Conservation (phyloP, 2,329 filamentous ascomycete species). For the Colletotrichum tamarilloi region DNA sequence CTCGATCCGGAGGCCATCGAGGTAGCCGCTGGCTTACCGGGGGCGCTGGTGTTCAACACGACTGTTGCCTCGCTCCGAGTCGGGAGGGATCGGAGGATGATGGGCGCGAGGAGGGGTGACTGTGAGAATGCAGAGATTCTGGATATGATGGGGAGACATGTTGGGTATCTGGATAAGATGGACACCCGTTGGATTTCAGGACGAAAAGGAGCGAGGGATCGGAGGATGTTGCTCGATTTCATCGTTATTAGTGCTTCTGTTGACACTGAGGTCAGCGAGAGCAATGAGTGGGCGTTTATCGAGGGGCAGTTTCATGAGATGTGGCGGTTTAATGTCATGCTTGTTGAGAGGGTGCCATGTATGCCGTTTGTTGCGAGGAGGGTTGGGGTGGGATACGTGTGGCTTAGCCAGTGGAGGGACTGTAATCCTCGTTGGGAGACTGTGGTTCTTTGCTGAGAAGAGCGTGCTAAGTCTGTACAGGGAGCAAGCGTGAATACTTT, state of each 20-base stretch:
- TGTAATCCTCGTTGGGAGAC: constrained; percentile 14
- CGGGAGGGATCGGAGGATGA: not conserved
- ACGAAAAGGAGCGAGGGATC: not conserved
- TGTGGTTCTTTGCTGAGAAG: not conserved
- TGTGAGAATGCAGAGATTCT: constrained; percentile 8
- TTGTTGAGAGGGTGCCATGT: constrained; percentile 16
- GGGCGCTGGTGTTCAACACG: constrained; percentile 16
- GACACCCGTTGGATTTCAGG: constrained; percentile 2
- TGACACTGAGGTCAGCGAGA: not conserved
- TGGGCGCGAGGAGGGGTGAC: not conserved
- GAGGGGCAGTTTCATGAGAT: constrained; percentile 16
- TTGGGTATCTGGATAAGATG: constrained; percentile 14
- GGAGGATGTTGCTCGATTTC: constrained; percentile 10
- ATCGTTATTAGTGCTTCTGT: not conserved
- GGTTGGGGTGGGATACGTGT: not conserved
- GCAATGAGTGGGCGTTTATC: constrained; percentile 10
- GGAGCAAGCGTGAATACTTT: not conserved
- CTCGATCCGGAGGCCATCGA: not conserved
- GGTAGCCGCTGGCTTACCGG: not conserved
- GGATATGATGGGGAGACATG: constrained; percentile 10
- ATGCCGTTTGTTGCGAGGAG: constrained; percentile 3
- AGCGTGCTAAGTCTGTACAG: not conserved
- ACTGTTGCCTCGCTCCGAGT: constrained; percentile 13
- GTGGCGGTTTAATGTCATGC: constrained; percentile 21
- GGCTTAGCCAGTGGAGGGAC: constrained; percentile 15